phyloP scores from a whole-genome alignment of 2,329 filamentous ascomycete genomes.

The Dactylellina sp. region DNA sequence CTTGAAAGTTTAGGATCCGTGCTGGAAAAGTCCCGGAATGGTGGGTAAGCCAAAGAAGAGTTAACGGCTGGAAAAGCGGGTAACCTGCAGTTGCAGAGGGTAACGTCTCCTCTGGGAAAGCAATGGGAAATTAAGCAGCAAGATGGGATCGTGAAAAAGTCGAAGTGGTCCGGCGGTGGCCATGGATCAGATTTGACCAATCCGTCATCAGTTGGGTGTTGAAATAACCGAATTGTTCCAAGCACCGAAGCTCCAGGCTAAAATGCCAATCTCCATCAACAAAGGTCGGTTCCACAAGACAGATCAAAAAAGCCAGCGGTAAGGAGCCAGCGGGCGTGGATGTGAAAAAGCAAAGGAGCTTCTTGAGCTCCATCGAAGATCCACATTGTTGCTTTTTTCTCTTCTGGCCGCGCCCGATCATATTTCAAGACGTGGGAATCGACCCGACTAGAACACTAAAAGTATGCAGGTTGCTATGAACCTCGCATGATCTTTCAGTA shows the following conservation, averaged over 20 bases:
- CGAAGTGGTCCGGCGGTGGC: constrained; percentile 6
- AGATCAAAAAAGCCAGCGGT: neutral
- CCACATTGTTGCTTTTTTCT: constrained; percentile 21
- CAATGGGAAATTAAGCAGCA: neutral
- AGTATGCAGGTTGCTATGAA: constrained; percentile 51
- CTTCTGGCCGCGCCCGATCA: constrained; percentile 24
- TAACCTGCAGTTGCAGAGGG: constrained; percentile 15
- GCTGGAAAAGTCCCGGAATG: constrained; percentile 25
- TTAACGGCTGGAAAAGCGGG: constrained; percentile 11
- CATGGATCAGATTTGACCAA: constrained; percentile 15
- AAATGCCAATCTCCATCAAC: neutral
- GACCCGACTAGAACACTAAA: constrained; percentile 52
- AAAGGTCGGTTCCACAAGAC: neutral
- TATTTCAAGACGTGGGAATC: constrained; percentile 31
- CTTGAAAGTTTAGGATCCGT: constrained; percentile 15
- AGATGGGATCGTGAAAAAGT: constrained; percentile 2
- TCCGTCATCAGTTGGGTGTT: constrained; percentile 21
- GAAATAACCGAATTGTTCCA: constrained; percentile 37
- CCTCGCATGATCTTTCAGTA: constrained; percentile 47
- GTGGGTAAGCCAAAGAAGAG: neutral
- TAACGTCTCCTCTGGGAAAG: neutral
- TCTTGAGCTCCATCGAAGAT: too few species aligned
- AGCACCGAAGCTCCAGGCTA: neutral
- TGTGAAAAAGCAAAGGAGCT: neutral
- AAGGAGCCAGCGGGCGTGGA: constrained; percentile 9